Conservation (phyloP, 352 stramenopile species). For the Phytophthora cactorum region DNA sequence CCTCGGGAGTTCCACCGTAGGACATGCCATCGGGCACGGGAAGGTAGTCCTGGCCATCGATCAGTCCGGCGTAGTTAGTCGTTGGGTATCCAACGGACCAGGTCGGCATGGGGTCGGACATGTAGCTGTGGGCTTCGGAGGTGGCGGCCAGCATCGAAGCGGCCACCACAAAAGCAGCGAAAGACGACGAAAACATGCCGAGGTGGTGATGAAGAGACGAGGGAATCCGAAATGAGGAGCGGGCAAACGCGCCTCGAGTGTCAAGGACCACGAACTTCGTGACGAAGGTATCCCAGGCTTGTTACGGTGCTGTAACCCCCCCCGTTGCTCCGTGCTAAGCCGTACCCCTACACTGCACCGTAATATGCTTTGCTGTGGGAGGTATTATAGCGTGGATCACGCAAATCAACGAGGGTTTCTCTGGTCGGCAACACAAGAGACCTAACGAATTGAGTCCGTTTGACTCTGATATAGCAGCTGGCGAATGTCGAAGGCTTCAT, state of each 20-base stretch:
- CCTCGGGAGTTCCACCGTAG: slow-evolving; percentile 27
- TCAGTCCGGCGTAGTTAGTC: slow-evolving; percentile 42
- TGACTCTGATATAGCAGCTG: slow-evolving; percentile 6
- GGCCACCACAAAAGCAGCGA: slow-evolving; percentile 11
- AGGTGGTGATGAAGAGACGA: slow-evolving; percentile 4
- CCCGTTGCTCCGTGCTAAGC: slow-evolving; percentile 3
- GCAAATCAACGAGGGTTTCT: slow-evolving; percentile 14
- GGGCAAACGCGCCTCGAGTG: not conserved
- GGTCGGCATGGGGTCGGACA: slow-evolving; percentile 43
- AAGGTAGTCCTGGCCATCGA: slow-evolving; percentile 46
- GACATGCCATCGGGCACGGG: slow-evolving; percentile 45
- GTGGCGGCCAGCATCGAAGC: slow-evolving; percentile 9
- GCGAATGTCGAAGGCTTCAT: not conserved
- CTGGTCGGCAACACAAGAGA: slow-evolving; percentile 23
- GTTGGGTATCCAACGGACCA: slow-evolving; percentile 41
- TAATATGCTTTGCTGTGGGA: slow-evolving; percentile 14
- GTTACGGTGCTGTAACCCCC: not conserved
- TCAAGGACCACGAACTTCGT: not conserved
- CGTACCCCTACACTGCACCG: not conserved
- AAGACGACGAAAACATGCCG: slow-evolving; percentile 22
- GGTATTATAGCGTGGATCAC: slow-evolving; percentile 2
- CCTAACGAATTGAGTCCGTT: not conserved
- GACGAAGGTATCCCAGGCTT: not conserved
- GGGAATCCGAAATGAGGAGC: slow-evolving; percentile 30
- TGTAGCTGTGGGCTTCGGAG: slow-evolving; percentile 42